Evolutionary conservation across 768 basidiomycete species (phyloP).

Genomic region (Boletales sp.): DNA sequence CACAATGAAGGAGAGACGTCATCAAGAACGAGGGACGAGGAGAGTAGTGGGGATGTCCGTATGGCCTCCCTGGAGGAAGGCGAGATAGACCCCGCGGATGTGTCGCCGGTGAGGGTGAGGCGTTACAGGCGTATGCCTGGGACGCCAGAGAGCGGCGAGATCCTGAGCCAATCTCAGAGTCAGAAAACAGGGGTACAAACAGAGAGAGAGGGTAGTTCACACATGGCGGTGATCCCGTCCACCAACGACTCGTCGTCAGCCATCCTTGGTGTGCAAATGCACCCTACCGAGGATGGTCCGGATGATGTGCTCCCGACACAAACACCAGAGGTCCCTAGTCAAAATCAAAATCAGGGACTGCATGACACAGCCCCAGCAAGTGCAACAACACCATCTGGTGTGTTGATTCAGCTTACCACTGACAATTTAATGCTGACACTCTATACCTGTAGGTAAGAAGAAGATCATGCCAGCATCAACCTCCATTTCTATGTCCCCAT

Average conservation of each 20-base stretch:
- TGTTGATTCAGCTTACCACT: neutral
- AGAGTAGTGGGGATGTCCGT: neutral
- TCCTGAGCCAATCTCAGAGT: constrained; percentile 1
- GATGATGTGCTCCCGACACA: neutral
- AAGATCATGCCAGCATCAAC: neutral
- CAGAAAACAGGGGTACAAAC: neutral
- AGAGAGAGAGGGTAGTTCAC: neutral
- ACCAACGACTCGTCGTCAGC: no score
- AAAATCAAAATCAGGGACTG: no score
- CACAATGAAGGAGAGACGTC: neutral
- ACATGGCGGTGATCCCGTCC: neutral
- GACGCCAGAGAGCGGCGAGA: constrained; percentile 18
- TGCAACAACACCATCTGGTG: neutral
- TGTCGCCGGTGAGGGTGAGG: neutral
- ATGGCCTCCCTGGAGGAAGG: constrained; percentile 11
- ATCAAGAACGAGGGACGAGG: neutral
- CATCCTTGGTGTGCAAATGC: neutral
- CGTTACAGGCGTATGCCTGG: neutral
- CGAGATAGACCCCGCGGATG: constrained; percentile 12
- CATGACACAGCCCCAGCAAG: neutral
- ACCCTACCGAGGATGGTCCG: neutral
- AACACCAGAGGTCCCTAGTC: no score
- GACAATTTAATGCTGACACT: no score
- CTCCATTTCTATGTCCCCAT: neutral
- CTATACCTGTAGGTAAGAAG: no score